Conservation (phyloP, 1,284 basidiomycete genomes). For the Ceratobasidium sp. region DNA sequence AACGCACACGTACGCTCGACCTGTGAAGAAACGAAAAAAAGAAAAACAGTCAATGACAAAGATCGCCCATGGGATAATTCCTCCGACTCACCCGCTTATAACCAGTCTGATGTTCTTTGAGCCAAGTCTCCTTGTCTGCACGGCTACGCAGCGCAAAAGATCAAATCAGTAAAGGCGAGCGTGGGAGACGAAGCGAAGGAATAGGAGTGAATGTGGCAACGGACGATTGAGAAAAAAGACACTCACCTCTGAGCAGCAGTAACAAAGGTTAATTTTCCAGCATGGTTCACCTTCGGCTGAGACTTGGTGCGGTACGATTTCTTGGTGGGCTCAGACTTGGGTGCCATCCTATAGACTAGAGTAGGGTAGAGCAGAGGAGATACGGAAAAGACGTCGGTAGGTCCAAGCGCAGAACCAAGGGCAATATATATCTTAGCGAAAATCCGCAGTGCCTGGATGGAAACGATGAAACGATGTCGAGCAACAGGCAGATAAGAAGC, state of each 20-base stretch:
- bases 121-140: constrained; percentile 33
- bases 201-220: background rate
- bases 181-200: background rate
- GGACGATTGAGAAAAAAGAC: background rate
- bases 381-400: too few species aligned
- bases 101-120: constrained; percentile 34
- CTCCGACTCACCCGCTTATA: constrained; percentile 33
- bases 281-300: constrained; percentile 30
- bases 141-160: background rate
- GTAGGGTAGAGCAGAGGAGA: too few species aligned
- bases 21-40: background rate
- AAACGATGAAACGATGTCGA: background rate
- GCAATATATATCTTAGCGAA: background rate
- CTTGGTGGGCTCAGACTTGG: constrained; percentile 21
- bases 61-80: background rate
- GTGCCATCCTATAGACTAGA: background rate
- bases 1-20: constrained; percentile 22
- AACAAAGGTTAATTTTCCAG: constrained; percentile 33
- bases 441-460: constrained; percentile 7
- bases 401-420: too few species aligned
- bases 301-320: constrained; percentile 24
- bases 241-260: constrained; percentile 33
- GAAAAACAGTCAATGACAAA: background rate
- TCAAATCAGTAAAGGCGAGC: constrained; percentile 10
- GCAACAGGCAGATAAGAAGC: background rate